Evolutionary conservation across 2,329 filamentous ascomycete genomes (phyloP).

Genomic region (Ophiobolus disseminans): DNA sequence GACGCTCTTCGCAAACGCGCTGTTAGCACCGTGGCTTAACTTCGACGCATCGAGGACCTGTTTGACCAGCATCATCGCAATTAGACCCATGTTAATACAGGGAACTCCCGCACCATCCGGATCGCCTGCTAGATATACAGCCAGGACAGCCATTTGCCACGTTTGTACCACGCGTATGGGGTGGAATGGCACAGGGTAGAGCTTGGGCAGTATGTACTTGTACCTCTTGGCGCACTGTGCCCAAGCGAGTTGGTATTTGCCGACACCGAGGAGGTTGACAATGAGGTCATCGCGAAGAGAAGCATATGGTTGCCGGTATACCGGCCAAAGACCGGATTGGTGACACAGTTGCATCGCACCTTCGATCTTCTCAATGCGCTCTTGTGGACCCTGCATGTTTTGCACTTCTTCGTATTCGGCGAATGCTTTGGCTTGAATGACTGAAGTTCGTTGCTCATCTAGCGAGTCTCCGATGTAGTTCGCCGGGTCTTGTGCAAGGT

Average conservation of each 20-base stretch:
- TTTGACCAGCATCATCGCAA: slow-evolving; percentile 53
- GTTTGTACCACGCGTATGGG: slow-evolving; percentile 62
- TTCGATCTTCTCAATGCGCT: slow-evolving; percentile 47
- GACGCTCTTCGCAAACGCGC: slow-evolving; percentile 51
- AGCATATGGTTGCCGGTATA: slow-evolving; percentile 62
- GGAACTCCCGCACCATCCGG: slow-evolving; percentile 35
- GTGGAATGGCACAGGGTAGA: slow-evolving; percentile 59
- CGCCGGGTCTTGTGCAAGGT: slow-evolving; percentile 23
- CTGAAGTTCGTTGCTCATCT: slow-evolving; percentile 36
- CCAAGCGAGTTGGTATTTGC: slow-evolving; percentile 57
- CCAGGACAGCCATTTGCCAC: slow-evolving; percentile 50
- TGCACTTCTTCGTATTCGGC: slow-evolving; percentile 34
- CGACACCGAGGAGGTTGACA: slow-evolving; percentile 53
- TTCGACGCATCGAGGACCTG: slow-evolving; percentile 51
- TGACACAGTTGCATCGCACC: slow-evolving; percentile 52
- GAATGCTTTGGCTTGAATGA: slow-evolving; percentile 36
- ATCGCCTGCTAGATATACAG: slow-evolving; percentile 38
- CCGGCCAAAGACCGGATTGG: slow-evolving; percentile 53
- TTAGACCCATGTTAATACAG: slow-evolving; percentile 51
- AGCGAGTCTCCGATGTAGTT: slow-evolving; percentile 34
- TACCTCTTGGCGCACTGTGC: slow-evolving; percentile 61
- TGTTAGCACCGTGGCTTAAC: slow-evolving; percentile 53
- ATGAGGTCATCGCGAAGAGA: slow-evolving; percentile 62
- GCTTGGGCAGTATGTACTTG: slow-evolving; percentile 58
- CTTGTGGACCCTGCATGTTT: slow-evolving; percentile 25